Percentiles rank a stretch among this genome's conserved stretches.
phyloP scores from a whole-genome alignment of 345 rosid species.

The Syzygium aqueum region DNA sequence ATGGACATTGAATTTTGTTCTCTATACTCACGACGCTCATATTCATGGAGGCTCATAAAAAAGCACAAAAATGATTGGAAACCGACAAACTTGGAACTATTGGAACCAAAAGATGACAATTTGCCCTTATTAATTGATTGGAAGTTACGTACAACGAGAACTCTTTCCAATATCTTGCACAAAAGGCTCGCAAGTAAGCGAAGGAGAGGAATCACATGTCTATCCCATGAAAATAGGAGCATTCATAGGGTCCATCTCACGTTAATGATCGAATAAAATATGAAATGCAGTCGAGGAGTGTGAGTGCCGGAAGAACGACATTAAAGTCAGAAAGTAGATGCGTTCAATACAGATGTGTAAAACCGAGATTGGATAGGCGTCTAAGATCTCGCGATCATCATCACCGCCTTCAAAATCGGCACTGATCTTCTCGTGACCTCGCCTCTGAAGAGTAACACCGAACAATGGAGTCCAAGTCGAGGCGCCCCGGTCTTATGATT shows the following conservation, averaged over 20 bases:
- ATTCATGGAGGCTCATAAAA: not conserved
- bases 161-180: not conserved
- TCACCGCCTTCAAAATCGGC: not conserved
- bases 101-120: not conserved
- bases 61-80: not conserved
- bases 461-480: rapidly evolving
- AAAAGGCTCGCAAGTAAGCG: not conserved
- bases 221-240: not conserved
- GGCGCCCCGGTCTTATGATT: not conserved
- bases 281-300: not conserved
- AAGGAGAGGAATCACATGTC: not conserved
- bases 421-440: not conserved
- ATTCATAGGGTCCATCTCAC: not conserved
- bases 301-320: rapidly evolving
- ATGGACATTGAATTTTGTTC: not conserved
- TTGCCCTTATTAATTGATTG: not conserved
- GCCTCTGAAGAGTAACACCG: not conserved
- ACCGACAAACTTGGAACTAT: not conserved
- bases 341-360: too few relatives aligned
- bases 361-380: not conserved
- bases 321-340: rapidly evolving
- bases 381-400: too few relatives aligned
- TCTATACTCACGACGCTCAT: not conserved
- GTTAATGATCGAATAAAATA: not conserved
- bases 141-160: not conserved